A percentile compares a stretch with the other conserved stretches of the same genome.
Evolutionary conservation across 306 rosid species (phyloP).

Genomic region (Delonix regia): DNA sequence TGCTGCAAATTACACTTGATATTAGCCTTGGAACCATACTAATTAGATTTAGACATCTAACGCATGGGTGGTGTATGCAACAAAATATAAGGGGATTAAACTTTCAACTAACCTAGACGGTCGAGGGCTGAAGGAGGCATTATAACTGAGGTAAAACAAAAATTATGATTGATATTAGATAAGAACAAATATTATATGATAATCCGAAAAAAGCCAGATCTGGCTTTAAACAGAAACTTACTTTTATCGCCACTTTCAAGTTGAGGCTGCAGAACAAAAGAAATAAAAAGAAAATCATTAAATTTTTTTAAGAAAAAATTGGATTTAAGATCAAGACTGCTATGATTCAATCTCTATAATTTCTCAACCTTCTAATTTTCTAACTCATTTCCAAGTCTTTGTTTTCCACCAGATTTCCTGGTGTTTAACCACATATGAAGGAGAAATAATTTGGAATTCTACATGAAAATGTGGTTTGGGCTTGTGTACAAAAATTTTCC

Average conservation of each 20-base stretch:
- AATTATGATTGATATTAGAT: background rate
- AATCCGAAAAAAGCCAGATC: background rate
- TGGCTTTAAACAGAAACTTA: constrained; percentile 35
- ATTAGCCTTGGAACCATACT: constrained; percentile 29
- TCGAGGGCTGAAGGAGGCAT: constrained; percentile 99
- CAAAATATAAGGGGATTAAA: constrained; percentile 20
- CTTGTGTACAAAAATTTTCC: background rate
- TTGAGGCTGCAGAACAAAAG: constrained; percentile 57
- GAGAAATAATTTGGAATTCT: background rate
- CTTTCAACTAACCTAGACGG: constrained; percentile 78
- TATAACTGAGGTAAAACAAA: constrained; percentile 65
- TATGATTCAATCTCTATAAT: background rate
- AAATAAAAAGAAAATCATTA: constrained; percentile 1
- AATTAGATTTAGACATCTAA: background rate
- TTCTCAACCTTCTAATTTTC: background rate
- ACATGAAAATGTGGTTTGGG: background rate
- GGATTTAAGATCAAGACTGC: background rate
- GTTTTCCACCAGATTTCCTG: background rate
- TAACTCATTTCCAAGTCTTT: background rate
- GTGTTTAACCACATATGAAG: background rate
- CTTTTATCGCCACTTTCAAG: constrained; percentile 73
- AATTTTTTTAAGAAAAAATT: background rate
- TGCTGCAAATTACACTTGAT: constrained; percentile 58
- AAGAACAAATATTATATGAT: background rate
- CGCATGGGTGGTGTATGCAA: background rate